These are phyloP conservation scores for Fusarium sp. DNA, from an alignment of 2,329 filamentous ascomycete species.

Conservation along the genomic window DNA sequence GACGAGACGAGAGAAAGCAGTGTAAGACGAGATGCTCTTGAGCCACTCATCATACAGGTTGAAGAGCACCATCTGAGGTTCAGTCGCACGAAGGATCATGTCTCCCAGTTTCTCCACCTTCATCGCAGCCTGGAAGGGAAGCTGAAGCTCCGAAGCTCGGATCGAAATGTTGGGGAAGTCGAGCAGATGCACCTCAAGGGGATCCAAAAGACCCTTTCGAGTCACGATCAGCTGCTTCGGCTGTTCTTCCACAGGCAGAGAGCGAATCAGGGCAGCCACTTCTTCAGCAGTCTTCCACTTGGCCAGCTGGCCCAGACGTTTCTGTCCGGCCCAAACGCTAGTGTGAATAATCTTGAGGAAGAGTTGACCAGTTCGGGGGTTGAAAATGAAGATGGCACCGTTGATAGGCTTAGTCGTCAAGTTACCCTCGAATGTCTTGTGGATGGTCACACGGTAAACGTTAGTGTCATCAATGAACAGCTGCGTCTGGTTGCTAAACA, in stretches of 20 bases:
- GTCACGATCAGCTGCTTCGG: constrained; percentile 99
- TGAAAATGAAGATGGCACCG: constrained; percentile 99
- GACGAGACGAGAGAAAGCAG: constrained; percentile 94
- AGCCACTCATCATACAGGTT: constrained; percentile 99
- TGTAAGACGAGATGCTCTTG: constrained; percentile 98
- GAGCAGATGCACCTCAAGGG: constrained; percentile 94
- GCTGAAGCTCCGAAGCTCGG: constrained; percentile 92
- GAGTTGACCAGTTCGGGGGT: constrained; percentile 95
- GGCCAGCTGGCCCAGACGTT: constrained; percentile 96
- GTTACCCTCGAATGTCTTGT: constrained; percentile 99
- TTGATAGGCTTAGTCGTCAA: constrained; percentile 99
- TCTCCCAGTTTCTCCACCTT: constrained; percentile 99
- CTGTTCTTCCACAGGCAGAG: constrained; percentile 95
- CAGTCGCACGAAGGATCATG: constrained; percentile 97
- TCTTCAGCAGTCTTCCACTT: constrained; percentile 99
- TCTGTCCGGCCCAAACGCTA: constrained; percentile 98
- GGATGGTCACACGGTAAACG: constrained; percentile 98
- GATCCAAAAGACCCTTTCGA: constrained; percentile 95
- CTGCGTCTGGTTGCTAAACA: constrained; percentile 99
- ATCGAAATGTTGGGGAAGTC: constrained; percentile 99
- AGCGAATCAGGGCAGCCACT: constrained; percentile 96
- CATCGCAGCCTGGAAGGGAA: constrained; percentile 99
- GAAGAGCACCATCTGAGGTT: constrained; percentile 99
- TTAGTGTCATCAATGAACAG: constrained; percentile 99
- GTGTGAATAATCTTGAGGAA: constrained; percentile 99